Conservation (phyloP, 2,329 filamentous ascomycete species). For the Stagonosporopsis rhizophila region DNA sequence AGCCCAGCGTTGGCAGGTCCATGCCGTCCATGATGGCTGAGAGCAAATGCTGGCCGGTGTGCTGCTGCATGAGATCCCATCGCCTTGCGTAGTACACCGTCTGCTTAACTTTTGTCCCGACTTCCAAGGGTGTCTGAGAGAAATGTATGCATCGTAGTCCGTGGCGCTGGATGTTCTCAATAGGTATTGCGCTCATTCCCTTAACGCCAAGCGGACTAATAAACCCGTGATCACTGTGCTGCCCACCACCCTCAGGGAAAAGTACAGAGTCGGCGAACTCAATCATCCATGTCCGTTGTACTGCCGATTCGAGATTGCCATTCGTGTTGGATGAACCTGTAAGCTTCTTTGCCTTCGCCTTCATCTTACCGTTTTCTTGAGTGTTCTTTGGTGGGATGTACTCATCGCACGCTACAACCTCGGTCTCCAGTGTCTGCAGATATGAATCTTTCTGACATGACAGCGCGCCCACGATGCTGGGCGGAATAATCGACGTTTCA, state of each 20-base stretch:
- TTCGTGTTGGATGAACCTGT: conserved; percentile 32
- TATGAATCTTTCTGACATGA: conserved; percentile 45
- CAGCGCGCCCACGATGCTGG: conserved; percentile 41
- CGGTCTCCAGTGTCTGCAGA: conserved; percentile 37
- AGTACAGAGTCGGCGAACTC: conserved; percentile 44
- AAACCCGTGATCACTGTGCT: conserved; percentile 42
- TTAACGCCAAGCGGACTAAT: conserved; percentile 32
- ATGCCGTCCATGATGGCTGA: conserved; percentile 44
- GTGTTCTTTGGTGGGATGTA: conserved; percentile 30
- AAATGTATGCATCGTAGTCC: conserved; percentile 70
- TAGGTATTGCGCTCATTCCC: conserved; percentile 29
- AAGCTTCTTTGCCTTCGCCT: conserved; percentile 37
- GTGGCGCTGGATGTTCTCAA: conserved; percentile 42
- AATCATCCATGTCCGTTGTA: conserved; percentile 35
- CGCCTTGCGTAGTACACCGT: conserved; percentile 38
- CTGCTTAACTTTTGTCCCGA: conserved; percentile 61
- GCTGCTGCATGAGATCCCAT: conserved; percentile 48
- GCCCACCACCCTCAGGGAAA: conserved; percentile 45
- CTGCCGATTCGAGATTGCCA: conserved; percentile 15
- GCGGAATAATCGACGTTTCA: conserved; percentile 6
- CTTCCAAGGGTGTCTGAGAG: conserved; percentile 89
- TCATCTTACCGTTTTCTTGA: conserved; percentile 31
- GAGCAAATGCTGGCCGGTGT: conserved; percentile 46
- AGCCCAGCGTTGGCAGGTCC: conserved; percentile 38
- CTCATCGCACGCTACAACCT: conserved; percentile 43